Base-by-base conservation (phyloP, 164 flowering plant genomes). In the Macadamia integrifolia region DNA sequence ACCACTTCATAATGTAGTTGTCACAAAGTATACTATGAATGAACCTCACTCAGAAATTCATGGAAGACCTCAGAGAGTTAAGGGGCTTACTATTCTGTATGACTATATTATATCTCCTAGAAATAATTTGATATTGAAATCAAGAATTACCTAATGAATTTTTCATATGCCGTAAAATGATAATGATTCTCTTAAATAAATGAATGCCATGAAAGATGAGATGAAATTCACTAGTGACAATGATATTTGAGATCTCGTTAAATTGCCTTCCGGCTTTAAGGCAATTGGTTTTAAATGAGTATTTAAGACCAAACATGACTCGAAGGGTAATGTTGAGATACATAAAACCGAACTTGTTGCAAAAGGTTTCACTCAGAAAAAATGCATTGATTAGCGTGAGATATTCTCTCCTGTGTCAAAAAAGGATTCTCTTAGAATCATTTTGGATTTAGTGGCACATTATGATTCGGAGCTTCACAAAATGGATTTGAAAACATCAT, bases 21-120 rank as follows among this genome's bases (percentile, higher is more conserved):
- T 43, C 9, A 9, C 6, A 5, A 9, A 43, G 9, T 9, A 6
- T 43, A 43, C 7, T 5, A 9, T 43, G 9, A 9, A 43, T 43
- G 48, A 43, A 43, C 48, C 48, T 5, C 48, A 43, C 23, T 23
- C 23, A 43, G 48, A 43, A 43, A 43, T 43, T 5, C 48, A 43
- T 43, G 6, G 9, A 43, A 9, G 48, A 43, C 7, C 7, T 43
- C 48, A 43, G 7, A 43, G 9, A 60, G 44, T 29, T 6, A 31
- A 31, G 13, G 62, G 35, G 42, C 11, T 6, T 0, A 35, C 18
- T 60, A 60, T 60, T 60, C 1, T 42, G 29, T 12, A 56, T 6
- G 76, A 60, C 52, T 63, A 49, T 6, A 61, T 46, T 48, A 44
- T 30, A 68, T 59, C 58, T 30, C 17, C 62, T 44, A 18, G 64